phyloP scores from a whole-genome alignment of 345 rosid species.

The rapeseed (Brassica napus) region DNA sequence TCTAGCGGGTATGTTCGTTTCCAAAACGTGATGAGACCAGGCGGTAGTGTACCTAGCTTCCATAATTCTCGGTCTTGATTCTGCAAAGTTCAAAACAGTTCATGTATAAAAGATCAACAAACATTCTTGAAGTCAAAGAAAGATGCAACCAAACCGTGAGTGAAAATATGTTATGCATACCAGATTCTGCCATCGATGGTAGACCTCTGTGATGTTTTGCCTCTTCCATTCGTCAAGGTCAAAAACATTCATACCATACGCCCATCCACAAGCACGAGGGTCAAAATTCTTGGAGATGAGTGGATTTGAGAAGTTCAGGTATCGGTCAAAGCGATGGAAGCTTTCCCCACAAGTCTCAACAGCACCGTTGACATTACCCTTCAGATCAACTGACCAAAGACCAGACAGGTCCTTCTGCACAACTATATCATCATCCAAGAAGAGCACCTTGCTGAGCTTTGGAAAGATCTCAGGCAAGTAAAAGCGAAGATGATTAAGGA shows the following conservation, averaged over 20 bases:
- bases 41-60: background rate
- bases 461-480: slow-evolving; percentile 97
- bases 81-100: slow-evolving; percentile 41
- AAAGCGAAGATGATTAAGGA: slow-evolving; percentile 93
- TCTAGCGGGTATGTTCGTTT: background rate
- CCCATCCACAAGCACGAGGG: slow-evolving; percentile 99
- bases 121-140: slow-evolving; percentile 11
- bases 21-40: background rate
- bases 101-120: background rate
- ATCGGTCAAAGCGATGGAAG: slow-evolving; percentile 93
- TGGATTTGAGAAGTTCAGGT: slow-evolving; percentile 97
- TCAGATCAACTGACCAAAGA: slow-evolving; percentile 87
- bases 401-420: slow-evolving; percentile 29
- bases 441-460: slow-evolving; percentile 79
- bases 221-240: slow-evolving; percentile 87
- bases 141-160: slow-evolving; percentile 5
- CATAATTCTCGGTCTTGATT: slow-evolving; percentile 53
- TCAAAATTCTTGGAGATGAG: slow-evolving; percentile 82
- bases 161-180: slow-evolving; percentile 44
- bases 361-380: slow-evolving; percentile 94
- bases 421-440: slow-evolving; percentile 93
- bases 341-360: slow-evolving; percentile 97
- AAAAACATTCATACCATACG: slow-evolving; percentile 95
- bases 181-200: slow-evolving; percentile 95
- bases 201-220: slow-evolving; percentile 84